Percentiles rank a stretch among this genome's conserved stretches.
Conservation (phyloP, 1,139 yeast genomes). For the Scheffersomyces segobiensis region DNA sequence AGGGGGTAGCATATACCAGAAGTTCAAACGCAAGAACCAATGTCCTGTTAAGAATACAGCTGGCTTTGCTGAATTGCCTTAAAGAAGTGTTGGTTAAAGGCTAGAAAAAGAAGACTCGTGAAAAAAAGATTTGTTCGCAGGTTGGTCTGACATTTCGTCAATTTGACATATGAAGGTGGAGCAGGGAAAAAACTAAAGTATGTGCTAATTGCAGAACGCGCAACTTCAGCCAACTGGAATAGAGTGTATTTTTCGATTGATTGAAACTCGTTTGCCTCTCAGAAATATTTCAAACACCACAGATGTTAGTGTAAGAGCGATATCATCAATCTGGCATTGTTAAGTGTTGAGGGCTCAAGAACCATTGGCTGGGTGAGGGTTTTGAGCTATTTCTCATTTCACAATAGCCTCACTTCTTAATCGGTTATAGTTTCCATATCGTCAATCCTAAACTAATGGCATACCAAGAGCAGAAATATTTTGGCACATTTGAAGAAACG, state of each 20-base stretch:
- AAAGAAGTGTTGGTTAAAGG: neutral
- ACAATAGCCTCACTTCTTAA: neutral
- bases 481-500: no score
- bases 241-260: no score
- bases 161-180: neutral
- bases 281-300: neutral
- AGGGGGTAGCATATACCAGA: neutral
- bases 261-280: neutral
- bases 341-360: neutral
- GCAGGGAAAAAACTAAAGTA: neutral
- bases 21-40: neutral
- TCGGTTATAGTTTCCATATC: neutral
- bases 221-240: neutral
- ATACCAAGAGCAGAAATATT: no score
- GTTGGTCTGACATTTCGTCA: neutral
- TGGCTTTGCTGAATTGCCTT: neutral
- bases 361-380: neutral
- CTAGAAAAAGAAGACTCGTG: neutral
- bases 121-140: neutral
- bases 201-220: neutral
- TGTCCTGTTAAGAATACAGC: neutral
- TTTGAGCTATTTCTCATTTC: neutral
- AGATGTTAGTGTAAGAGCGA: neutral
- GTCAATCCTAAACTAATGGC: no score
- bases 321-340: neutral